These are phyloP conservation scores for Isabelozyma gotoi DNA, from an alignment of 805 yeast species.

Conservation along the genomic window DNA sequence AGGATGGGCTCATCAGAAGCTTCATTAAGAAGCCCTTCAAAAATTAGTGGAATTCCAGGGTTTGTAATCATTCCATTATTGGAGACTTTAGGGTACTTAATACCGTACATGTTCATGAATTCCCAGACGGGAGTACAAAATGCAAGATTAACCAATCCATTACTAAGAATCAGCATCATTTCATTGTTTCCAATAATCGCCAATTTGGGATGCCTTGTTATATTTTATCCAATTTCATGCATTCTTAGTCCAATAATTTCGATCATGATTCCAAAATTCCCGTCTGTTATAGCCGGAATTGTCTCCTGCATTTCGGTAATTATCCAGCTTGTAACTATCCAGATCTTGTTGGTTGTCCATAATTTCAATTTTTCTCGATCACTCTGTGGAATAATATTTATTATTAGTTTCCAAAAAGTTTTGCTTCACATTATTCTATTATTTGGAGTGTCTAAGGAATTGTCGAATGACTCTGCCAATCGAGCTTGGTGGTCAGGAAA, in stretches of 20 bases:
- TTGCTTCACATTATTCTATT: constrained; percentile 26
- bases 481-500: constrained; percentile 57
- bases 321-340: constrained; percentile 31
- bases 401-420: constrained; percentile 35
- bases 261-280: constrained; percentile 28
- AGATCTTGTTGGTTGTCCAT: constrained; percentile 39
- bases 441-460: constrained; percentile 33
- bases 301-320: constrained; percentile 38
- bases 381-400: constrained; percentile 37
- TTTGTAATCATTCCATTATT: constrained; percentile 17
- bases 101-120: constrained; percentile 79
- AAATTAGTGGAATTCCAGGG: constrained; percentile 12
- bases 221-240: constrained; percentile 35
- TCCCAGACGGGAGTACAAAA: constrained; percentile 76
- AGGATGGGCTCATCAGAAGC: constrained; percentile 1
- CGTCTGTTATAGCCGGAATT: constrained; percentile 38
- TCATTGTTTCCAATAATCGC: constrained; percentile 49
- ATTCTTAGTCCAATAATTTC: constrained; percentile 36
- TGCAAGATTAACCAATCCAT: constrained; percentile 42
- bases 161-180: constrained; percentile 59
- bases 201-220: constrained; percentile 29
- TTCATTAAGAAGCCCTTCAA: constrained; percentile 7
- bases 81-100: constrained; percentile 27
- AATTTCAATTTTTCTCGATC: constrained; percentile 41
- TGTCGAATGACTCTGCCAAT: constrained; percentile 39